Evolutionary conservation across 2,329 filamentous ascomycete species (phyloP).

Genomic region (Plenodomus lindquistii): DNA sequence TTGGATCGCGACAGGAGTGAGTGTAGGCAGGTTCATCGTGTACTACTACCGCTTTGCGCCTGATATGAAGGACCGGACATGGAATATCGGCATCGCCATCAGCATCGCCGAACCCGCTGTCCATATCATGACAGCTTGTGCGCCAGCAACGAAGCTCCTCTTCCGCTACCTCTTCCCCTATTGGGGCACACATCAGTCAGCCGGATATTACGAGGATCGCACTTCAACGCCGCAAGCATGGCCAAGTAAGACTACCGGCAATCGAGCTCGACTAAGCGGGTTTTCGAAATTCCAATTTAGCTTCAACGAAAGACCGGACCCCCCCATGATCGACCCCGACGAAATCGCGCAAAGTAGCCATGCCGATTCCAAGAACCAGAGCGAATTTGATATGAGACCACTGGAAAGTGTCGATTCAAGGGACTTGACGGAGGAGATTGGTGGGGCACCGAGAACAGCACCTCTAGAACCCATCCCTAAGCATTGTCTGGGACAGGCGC

Average conservation of each 20-base stretch:
- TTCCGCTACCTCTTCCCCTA: conserved; percentile 42
- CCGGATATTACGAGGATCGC: conserved; percentile 17
- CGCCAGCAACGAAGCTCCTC: conserved; percentile 57
- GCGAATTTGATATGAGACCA: conserved; percentile 3
- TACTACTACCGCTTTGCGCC: conserved; percentile 46
- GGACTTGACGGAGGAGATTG: conserved; percentile 9
- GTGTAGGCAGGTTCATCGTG: conserved; percentile 45
- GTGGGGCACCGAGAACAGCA: conserved; percentile 2
- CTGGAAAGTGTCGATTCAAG: conserved; percentile 10
- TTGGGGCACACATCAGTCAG: conserved; percentile 25
- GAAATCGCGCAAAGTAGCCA: conserved; percentile 7
- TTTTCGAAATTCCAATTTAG: conserved; percentile 17
- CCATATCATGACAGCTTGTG: conserved; percentile 58
- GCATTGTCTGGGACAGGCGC: conserved; percentile 18
- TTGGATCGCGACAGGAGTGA: conserved; percentile 41
- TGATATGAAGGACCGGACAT: conserved; percentile 37
- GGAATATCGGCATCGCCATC: conserved; percentile 44
- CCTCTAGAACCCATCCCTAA: conserved; percentile 11
- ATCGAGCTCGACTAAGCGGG: conserved; percentile 7
- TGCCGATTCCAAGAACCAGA: conserved; percentile 6
- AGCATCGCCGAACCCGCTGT: conserved; percentile 47
- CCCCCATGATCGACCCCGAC: not conserved
- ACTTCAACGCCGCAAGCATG: not conserved
- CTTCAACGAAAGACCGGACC: not conserved
- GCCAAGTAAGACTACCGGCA: not conserved